Base-by-base conservation (phyloP, 768 basidiomycete species). In the Calocybe cyanea region DNA sequence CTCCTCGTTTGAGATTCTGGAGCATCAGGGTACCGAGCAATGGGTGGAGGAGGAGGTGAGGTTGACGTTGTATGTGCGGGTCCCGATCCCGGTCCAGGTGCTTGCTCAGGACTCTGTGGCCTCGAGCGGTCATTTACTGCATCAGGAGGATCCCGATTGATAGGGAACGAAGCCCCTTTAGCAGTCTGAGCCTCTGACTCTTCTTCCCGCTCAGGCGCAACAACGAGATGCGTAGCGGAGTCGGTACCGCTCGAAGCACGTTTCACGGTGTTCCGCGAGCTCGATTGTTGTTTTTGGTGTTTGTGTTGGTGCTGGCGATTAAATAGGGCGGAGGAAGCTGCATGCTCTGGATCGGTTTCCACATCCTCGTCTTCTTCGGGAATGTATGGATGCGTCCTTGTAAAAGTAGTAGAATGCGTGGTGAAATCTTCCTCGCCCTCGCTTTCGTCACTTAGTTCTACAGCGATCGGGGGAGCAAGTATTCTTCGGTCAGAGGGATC, bases 371-470 rank as follows among this genome's bases (percentile, higher is more conserved):
- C 83, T 52, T 85, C 85, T 59, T 89, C 86, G 15, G 77, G 68
- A 19, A 87, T 87, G 51, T 78, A 71, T 13, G 81, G 75, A 54
- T 85, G 80, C 2, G 67, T 67, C 38, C 76, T 64, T 42, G 66
- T 65, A 39, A 68, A 61, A 5, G 53, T 62, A 44, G 51, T 65
- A 48, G 70, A 64, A 63, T 53, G 66, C 33, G 59, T 58, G 34
- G 71, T 67, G 49, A 62, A 74, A 6, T 63, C 65, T 5, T 67
- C 78, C 45, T 86, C 84, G 17, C 57, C 73, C n/a, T 87, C 87
- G 52, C 87, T 87, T 60, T 88, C 86, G 59, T 89, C 88, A 53
- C 86, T 88, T 55, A 87, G 43, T 57, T 89, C 86, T 20, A 85
- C 80, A 20, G 82, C 75, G 35, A 88, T 87, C 2, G 87, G 87